These are phyloP conservation scores for Plasmodium sp. DNA, from an alignment of 169 alveolate genomes.

Conservation along the genomic window DNA sequence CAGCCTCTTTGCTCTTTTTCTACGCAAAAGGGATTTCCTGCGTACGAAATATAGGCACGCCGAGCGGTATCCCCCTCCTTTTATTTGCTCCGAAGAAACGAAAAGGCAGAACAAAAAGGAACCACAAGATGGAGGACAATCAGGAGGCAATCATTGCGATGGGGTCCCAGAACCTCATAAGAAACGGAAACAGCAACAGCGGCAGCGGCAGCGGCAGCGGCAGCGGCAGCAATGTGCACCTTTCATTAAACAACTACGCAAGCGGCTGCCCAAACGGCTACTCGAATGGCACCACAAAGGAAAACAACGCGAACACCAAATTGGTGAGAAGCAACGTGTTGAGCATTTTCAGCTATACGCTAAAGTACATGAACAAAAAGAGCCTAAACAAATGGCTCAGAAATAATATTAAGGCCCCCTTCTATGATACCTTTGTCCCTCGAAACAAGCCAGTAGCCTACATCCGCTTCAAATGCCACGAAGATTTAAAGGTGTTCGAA, in stretches of 20 bases:
- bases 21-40: neutral
- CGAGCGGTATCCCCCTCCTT: neutral
- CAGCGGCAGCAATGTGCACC: constrained; percentile 14
- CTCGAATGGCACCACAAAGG: neutral
- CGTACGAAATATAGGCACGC: neutral
- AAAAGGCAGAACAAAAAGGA: neutral
- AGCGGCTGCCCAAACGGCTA: neutral
- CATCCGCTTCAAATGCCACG: constrained; percentile 31
- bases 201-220: neutral
- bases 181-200: constrained; percentile 13
- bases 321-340: constrained; percentile 30
- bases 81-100: neutral
- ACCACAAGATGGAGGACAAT: constrained; percentile 8
- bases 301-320: neutral
- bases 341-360: constrained; percentile 73
- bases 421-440: constrained; percentile 60
- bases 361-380: constrained; percentile 66
- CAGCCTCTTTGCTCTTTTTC: neutral
- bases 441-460: constrained; percentile 58
- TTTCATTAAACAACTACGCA: constrained; percentile 54
- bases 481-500: constrained; percentile 54
- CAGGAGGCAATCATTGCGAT: constrained; percentile 23
- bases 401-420: constrained; percentile 54
- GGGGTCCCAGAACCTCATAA: neutral
- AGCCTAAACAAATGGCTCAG: constrained; percentile 68